These are phyloP conservation scores for Cyclanthera cordifolia DNA, from an alignment of 306 rosid species.

Conservation along the genomic window DNA sequence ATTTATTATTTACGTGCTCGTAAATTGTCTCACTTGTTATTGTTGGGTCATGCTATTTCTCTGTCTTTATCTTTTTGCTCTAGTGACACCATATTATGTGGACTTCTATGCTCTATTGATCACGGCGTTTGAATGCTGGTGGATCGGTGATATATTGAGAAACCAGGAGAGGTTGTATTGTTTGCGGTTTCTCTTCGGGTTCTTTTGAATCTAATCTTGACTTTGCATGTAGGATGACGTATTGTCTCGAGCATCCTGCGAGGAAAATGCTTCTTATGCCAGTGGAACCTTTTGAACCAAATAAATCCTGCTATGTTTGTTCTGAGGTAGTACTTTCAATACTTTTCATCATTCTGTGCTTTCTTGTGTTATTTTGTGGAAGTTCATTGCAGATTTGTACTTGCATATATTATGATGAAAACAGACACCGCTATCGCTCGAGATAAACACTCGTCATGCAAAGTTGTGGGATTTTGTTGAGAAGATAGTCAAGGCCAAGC, in stretches of 20 bases:
- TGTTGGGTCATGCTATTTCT: neutral
- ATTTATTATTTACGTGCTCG: neutral
- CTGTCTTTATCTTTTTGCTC: neutral
- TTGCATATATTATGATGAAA: slow-evolving; percentile 15
- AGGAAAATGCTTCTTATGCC: slow-evolving; percentile 90
- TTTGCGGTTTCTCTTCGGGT: neutral
- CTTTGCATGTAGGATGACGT: slow-evolving; percentile 59
- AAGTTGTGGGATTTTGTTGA: slow-evolving; percentile 81
- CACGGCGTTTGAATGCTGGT: neutral
- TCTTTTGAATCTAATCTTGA: slow-evolving; percentile 9
- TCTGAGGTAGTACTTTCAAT: slow-evolving; percentile 53
- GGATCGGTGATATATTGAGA: neutral
- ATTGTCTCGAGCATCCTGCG: slow-evolving; percentile 84
- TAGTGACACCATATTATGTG: neutral
- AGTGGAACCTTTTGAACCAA: slow-evolving; percentile 90
- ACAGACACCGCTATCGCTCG: slow-evolving; percentile 78
- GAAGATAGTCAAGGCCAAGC: slow-evolving; percentile 73
- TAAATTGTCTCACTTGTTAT: neutral
- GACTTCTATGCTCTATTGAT: neutral
- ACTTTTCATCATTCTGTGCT: neutral
- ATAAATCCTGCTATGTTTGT: slow-evolving; percentile 90
- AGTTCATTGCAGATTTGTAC: slow-evolving; percentile 7
- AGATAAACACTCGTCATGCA: slow-evolving; percentile 63
- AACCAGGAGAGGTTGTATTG: neutral
- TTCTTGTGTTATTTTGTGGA: neutral